These are phyloP conservation scores for Geotrichum carabidarum DNA, from an alignment of 1,139 yeast genomes.

Conservation along the genomic window DNA sequence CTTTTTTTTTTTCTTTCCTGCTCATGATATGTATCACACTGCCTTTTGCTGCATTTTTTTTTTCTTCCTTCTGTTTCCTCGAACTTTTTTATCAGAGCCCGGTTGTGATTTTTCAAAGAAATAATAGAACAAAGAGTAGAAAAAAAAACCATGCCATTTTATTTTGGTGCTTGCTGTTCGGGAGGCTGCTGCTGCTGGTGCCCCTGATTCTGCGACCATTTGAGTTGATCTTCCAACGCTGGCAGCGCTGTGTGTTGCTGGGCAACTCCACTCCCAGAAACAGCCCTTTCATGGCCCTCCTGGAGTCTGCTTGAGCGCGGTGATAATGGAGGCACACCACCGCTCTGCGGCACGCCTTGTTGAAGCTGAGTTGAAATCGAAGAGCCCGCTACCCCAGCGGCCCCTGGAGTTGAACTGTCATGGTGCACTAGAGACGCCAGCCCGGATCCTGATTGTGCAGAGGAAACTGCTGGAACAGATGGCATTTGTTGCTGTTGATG, in stretches of 20 bases:
- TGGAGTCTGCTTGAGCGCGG: background rate
- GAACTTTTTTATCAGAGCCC: too few species aligned
- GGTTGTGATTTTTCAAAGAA: background rate
- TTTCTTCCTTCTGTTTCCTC: background rate
- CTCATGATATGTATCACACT: too few species aligned
- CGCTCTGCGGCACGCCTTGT: constrained; percentile 12
- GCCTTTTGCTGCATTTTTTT: too few species aligned
- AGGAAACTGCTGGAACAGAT: background rate
- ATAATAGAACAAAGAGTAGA: background rate
- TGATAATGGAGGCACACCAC: constrained; percentile 15
- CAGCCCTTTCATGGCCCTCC: background rate
- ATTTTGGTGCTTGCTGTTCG: constrained; percentile 12
- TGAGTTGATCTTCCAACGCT: background rate
- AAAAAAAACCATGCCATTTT: background rate
- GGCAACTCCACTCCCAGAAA: constrained; percentile 7
- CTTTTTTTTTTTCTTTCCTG: too few species aligned
- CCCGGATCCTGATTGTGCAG: too few species aligned
- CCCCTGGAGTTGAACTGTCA: too few species aligned
- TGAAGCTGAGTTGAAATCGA: constrained; percentile 15
- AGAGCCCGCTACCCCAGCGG: background rate
- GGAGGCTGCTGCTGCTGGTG: constrained; percentile 4
- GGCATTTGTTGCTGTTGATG: constrained; percentile 1
- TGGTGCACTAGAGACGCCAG: too few species aligned
- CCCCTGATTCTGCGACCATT: constrained; percentile 7
- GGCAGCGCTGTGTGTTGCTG: constrained; percentile 1